phyloP scores from a whole-genome alignment of 495 filamentous ascomycete genomes.

The Podospora appendiculata region DNA sequence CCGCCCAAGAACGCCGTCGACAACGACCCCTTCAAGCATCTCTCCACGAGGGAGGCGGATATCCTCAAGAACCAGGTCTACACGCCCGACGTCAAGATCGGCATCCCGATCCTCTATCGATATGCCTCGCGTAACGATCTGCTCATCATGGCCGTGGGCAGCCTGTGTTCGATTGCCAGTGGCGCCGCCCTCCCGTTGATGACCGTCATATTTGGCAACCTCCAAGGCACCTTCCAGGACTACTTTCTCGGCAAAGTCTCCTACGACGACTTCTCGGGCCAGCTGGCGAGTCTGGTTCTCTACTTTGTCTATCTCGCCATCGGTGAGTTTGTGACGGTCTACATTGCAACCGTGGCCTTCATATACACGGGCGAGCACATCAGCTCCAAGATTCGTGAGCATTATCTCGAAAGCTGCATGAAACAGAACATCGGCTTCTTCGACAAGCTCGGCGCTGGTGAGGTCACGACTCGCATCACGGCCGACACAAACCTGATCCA shows the following conservation, averaged over 20 bases:
- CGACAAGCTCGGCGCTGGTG: conserved; percentile 83
- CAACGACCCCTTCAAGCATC: conserved; percentile 44
- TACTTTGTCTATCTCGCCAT: conserved; percentile 92
- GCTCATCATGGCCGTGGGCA: conserved; percentile 59
- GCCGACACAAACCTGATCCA: conserved; percentile 85
- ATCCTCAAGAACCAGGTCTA: conserved; percentile 67
- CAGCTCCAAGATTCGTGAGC: conserved; percentile 73
- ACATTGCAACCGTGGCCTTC: conserved; percentile 78
- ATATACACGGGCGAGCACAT: conserved; percentile 92
- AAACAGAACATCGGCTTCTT: conserved; percentile 90
- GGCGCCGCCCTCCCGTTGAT: conserved; percentile 82
- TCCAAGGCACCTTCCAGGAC: conserved; percentile 63
- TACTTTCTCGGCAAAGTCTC: conserved; percentile 44
- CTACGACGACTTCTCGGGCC: conserved; percentile 47
- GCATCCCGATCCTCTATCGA: conserved; percentile 61
- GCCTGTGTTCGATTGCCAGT: conserved; percentile 63
- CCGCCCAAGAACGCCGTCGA: conserved; percentile 28
- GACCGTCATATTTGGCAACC: conserved; percentile 76
- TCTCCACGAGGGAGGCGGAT: conserved; percentile 52
- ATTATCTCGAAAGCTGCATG: conserved; percentile 76
- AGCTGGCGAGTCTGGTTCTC: conserved; percentile 59
- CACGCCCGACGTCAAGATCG: conserved; percentile 56
- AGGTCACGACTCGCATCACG: conserved; percentile 89
- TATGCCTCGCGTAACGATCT: conserved; percentile 73
- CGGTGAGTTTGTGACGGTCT: conserved; percentile 73